phyloP scores from a whole-genome alignment of 1,139 yeast species.

The Pneumocystis murina region DNA sequence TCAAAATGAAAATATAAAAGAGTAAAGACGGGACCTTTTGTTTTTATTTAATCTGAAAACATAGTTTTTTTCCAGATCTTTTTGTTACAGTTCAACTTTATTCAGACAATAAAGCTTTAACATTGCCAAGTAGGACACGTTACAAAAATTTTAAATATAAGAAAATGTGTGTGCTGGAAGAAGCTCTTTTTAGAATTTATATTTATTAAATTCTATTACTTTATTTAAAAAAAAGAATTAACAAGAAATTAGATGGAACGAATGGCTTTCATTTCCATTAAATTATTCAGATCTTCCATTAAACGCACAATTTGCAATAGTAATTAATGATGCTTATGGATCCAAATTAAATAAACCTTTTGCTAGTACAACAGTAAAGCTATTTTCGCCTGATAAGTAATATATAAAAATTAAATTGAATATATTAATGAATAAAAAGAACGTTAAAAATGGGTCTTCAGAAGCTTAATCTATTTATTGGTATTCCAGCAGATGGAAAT shows the following conservation, averaged over 20 bases:
- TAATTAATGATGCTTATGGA: constrained; percentile 52
- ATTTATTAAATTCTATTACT: not conserved
- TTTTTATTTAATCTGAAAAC: not conserved
- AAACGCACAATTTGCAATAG: constrained; percentile 44
- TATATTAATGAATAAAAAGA: constrained; percentile 15
- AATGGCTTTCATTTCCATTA: constrained; percentile 58
- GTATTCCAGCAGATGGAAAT: constrained; percentile 24
- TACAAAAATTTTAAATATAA: constrained; percentile 42
- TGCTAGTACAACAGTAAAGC: constrained; percentile 44
- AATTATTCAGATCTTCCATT: constrained; percentile 53
- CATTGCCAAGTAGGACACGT: constrained; percentile 53
- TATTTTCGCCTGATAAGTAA: constrained; percentile 38
- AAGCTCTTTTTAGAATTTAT: not conserved
- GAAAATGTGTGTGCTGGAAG: constrained; percentile 13
- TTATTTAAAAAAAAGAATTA: not conserved
- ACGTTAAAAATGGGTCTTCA: constrained; percentile 46
- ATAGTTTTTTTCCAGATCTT: constrained; percentile 40
- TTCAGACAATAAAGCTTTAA: constrained; percentile 46
- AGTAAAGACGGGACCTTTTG: constrained; percentile 3
- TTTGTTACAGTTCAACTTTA: constrained; percentile 47
- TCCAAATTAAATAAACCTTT: constrained; percentile 33
- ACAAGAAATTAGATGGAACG: constrained; percentile 31
- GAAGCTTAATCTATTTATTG: constrained; percentile 31
- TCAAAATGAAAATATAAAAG: constrained; percentile 36
- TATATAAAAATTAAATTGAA: not conserved